These are phyloP conservation scores for Alternaria sp. DNA, from an alignment of 2,329 filamentous ascomycete species.

Conservation along the genomic window DNA sequence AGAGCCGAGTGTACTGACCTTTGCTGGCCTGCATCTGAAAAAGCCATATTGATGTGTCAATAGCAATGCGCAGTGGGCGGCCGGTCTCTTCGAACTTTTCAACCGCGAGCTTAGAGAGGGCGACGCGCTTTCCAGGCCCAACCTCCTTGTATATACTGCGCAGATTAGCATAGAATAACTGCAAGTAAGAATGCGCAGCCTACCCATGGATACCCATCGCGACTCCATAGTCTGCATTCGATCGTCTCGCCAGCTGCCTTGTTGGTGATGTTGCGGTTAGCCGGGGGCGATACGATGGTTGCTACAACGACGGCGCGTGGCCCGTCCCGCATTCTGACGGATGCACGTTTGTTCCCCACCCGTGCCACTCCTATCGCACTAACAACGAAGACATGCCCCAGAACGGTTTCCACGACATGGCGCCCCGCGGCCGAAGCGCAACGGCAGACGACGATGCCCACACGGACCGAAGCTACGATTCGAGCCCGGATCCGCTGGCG, in stretches of 20 bases:
- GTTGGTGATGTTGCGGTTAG: slow-evolving; percentile 27
- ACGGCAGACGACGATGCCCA: slow-evolving; percentile 27
- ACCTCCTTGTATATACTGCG: slow-evolving; percentile 88
- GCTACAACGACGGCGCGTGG: slow-evolving; percentile 36
- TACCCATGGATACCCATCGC: slow-evolving; percentile 55
- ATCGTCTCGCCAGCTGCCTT: slow-evolving; percentile 20
- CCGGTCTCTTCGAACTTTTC: slow-evolving; percentile 75
- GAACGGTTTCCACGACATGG: slow-evolving; percentile 32
- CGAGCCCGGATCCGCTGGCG: slow-evolving; percentile 51
- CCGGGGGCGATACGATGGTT: slow-evolving; percentile 43
- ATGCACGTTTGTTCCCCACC: slow-evolving; percentile 26
- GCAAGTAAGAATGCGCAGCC: slow-evolving; percentile 6
- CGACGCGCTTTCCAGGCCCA: slow-evolving; percentile 78
- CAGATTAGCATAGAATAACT: slow-evolving; percentile 23
- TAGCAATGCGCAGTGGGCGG: slow-evolving; percentile 82
- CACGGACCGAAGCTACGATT: slow-evolving; percentile 39
- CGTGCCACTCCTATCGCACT: slow-evolving; percentile 22
- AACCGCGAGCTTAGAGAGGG: slow-evolving; percentile 82
- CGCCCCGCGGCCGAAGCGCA: slow-evolving; percentile 31
- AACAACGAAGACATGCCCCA: slow-evolving; percentile 21
- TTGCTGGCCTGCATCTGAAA: slow-evolving; percentile 88
- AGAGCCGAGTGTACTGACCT: slow-evolving; percentile 56
- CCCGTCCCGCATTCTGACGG: slow-evolving; percentile 27
- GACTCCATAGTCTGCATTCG: slow-evolving; percentile 29
- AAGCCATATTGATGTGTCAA: slow-evolving; percentile 97